A percentile compares a stretch with the other conserved stretches of the same genome.
phyloP scores from a whole-genome alignment of 2,329 filamentous ascomycete genomes.

The Pseudogymnoascus sp. region DNA sequence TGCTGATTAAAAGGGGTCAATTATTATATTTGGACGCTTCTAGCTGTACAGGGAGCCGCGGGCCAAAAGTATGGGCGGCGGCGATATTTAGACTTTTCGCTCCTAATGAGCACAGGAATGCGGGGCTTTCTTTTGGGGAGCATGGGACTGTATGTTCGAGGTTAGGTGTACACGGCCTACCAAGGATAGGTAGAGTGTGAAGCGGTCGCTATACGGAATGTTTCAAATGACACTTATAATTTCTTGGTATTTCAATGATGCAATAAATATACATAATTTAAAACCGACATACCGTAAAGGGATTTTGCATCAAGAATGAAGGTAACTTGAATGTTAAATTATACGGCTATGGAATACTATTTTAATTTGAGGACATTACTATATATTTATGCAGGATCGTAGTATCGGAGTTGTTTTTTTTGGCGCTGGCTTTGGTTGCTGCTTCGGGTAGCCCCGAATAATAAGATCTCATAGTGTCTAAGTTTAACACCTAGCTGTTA shows the following conservation, averaged over 20 bases:
- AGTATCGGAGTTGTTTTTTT: no score
- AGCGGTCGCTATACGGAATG: not conserved
- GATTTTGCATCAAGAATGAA: not conserved
- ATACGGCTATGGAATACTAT: not conserved
- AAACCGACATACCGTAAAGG: not conserved
- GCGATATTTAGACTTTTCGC: constrained; percentile 25
- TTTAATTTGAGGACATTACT: not conserved
- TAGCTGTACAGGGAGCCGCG: constrained; percentile 24
- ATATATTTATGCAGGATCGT: not conserved
- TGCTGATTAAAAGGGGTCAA: constrained; percentile 7
- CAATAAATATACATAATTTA: not conserved
- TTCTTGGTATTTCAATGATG: not conserved
- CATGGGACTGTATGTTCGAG: not conserved
- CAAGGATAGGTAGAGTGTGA: not conserved
- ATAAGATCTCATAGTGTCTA: no score
- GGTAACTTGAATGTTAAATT: no score
- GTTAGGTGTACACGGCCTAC: constrained; percentile 7
- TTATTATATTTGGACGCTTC: constrained; percentile 8
- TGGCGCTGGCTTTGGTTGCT: no score
- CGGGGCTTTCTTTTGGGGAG: constrained; percentile 1
- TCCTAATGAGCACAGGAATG: constrained; percentile 17
- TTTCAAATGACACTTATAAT: constrained; percentile 5
- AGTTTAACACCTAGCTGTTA: no score
- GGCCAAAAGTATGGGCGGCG: constrained; percentile 22
- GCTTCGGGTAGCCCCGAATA: no score